Conservation (phyloP, 331 rosid genomes). For the Spiraea crenata region DNA sequence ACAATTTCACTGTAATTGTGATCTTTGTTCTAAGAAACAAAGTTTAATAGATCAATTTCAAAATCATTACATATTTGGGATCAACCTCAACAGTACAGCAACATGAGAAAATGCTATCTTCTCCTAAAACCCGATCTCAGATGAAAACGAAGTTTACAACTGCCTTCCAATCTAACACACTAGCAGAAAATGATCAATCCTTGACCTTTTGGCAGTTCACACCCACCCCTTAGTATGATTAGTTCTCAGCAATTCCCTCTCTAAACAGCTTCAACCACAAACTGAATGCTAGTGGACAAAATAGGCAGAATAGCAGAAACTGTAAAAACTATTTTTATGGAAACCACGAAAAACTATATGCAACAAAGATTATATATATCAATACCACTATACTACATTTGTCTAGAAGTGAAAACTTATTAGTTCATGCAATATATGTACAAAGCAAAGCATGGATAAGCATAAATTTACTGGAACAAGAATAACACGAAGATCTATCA, state of each 20-base stretch:
- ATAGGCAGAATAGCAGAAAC: neutral
- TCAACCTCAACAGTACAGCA: neutral
- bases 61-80: neutral
- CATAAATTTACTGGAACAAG: neutral
- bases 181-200: no score
- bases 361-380: constrained; percentile 8
- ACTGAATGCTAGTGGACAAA: neutral
- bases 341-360: neutral
- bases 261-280: no score
- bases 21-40: neutral
- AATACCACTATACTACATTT: neutral
- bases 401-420: neutral
- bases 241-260: no score
- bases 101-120: neutral
- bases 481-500: neutral
- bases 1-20: neutral
- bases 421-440: neutral
- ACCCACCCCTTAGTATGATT: no score
- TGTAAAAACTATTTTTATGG: neutral
- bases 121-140: no score
- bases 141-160: no score
- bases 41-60: neutral
- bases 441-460: neutral
- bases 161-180: no score
- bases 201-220: no score